These are phyloP conservation scores for Hypoxylon sp. DNA, from an alignment of 2,329 filamentous ascomycete species.

Conservation along the genomic window DNA sequence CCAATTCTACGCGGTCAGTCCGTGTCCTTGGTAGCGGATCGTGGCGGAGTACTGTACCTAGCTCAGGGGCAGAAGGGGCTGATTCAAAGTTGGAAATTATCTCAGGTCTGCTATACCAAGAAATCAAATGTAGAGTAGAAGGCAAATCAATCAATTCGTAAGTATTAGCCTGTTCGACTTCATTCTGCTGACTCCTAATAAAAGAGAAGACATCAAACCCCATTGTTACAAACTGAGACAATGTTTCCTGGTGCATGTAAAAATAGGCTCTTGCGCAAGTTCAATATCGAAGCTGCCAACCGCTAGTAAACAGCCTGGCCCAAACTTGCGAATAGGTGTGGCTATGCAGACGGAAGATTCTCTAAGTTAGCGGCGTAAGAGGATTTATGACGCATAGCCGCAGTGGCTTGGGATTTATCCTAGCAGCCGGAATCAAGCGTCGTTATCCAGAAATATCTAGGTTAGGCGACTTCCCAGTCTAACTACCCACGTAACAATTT, in stretches of 20 bases:
- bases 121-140: background rate
- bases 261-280: background rate
- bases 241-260: too few relatives aligned
- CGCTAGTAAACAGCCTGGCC: background rate
- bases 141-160: background rate
- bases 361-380: conserved; percentile 1
- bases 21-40: conserved; percentile 22
- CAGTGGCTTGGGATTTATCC: too few relatives aligned
- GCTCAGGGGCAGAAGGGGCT: conserved; percentile 37
- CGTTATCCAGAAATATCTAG: too few relatives aligned
- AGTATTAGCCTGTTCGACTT: too few relatives aligned
- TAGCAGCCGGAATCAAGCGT: too few relatives aligned
- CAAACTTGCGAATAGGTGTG: background rate
- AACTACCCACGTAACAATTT: too few relatives aligned
- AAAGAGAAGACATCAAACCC: too few relatives aligned
- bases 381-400: too few relatives aligned
- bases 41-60: conserved; percentile 41
- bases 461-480: too few relatives aligned
- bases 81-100: conserved; percentile 30
- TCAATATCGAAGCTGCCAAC: background rate
- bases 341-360: background rate
- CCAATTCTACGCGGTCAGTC: conserved; percentile 2
- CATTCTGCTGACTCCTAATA: too few relatives aligned
- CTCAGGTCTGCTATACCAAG: background rate
- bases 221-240: too few relatives aligned